Evolutionary conservation across 805 yeast species (phyloP).

Genomic region (Saturnispora sanitii): DNA sequence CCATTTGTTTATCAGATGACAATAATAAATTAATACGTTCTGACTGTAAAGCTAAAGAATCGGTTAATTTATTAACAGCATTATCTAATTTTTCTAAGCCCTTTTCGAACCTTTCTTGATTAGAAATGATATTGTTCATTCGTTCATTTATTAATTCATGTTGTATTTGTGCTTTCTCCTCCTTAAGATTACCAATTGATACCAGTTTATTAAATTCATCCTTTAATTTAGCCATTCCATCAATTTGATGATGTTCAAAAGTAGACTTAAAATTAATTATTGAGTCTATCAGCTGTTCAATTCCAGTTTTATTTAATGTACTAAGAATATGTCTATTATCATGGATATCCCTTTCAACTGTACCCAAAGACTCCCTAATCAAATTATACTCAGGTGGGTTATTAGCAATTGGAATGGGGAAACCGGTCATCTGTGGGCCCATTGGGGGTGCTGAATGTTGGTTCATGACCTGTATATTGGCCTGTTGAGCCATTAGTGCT

Average conservation of each 20-base stretch:
- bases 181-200: slow-evolving; percentile 4
- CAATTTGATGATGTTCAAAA: not conserved
- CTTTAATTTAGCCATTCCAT: slow-evolving; percentile 1
- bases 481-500: too few species aligned
- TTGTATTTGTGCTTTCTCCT: slow-evolving; percentile 5
- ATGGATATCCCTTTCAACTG: slow-evolving; percentile 4
- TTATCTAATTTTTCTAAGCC: slow-evolving; percentile 3
- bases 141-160: slow-evolving; percentile 2
- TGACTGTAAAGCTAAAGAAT: not conserved
- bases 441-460: slow-evolving; percentile 3
- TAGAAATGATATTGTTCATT: slow-evolving; percentile 3
- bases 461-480: too few species aligned
- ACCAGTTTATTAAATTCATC: slow-evolving; percentile 6
- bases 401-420: slow-evolving; percentile 3
- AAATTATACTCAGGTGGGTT: not conserved
- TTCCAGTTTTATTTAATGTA: not conserved
- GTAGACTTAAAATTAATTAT: not conserved
- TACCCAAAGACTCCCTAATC: not conserved
- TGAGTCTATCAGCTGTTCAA: not conserved
- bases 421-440: not conserved
- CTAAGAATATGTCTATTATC: slow-evolving; percentile 1
- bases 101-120: slow-evolving; percentile 7
- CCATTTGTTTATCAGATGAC: not conserved
- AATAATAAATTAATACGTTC: not conserved
- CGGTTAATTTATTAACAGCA: slow-evolving; percentile 3